A percentile compares a stretch with the other conserved stretches of the same genome.
Evolutionary conservation across 352 stramenopile species (phyloP).

Genomic region (Peronospora destructor): DNA sequence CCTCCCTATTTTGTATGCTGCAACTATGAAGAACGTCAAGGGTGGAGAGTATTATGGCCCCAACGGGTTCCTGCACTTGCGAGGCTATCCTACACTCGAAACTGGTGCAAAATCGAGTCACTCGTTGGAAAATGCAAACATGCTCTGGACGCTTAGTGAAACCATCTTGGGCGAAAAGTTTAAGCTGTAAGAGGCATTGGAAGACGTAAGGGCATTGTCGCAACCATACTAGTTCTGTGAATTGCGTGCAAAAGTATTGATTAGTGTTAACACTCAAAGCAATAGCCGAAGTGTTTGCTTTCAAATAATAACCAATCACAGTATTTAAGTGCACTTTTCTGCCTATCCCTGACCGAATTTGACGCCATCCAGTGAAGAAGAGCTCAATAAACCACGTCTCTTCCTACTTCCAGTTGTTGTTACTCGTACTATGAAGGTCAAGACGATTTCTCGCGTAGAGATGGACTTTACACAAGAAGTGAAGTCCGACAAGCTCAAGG

Average conservation of each 20-base stretch:
- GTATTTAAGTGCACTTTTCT: constrained; percentile 1
- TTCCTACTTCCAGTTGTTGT: background rate
- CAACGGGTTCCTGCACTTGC: constrained; percentile 32
- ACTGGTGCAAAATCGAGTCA: constrained; percentile 30
- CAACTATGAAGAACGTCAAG: constrained; percentile 31
- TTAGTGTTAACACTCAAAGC: constrained; percentile 1
- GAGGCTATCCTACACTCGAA: constrained; percentile 42
- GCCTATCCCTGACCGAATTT: constrained; percentile 13
- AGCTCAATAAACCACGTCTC: constrained; percentile 9
- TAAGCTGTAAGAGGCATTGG: constrained; percentile 14
- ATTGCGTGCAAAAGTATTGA: constrained; percentile 18
- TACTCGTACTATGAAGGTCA: constrained; percentile 93
- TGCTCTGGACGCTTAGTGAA: constrained; percentile 51
- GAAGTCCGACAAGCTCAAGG: constrained; percentile 89
- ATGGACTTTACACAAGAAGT: constrained; percentile 93
- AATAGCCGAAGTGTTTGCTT: too few species aligned
- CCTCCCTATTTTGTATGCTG: constrained; percentile 51
- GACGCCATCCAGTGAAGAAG: constrained; percentile 29
- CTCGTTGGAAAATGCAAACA: constrained; percentile 29
- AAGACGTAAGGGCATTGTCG: background rate
- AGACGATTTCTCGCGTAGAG: constrained; percentile 95
- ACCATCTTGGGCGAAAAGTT: constrained; percentile 31
- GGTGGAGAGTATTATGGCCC: constrained; percentile 51
- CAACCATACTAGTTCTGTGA: background rate
- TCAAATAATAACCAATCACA: too few species aligned